Conservation (phyloP, 2,329 filamentous ascomycete species). For the Diaporthe amygdali region DNA sequence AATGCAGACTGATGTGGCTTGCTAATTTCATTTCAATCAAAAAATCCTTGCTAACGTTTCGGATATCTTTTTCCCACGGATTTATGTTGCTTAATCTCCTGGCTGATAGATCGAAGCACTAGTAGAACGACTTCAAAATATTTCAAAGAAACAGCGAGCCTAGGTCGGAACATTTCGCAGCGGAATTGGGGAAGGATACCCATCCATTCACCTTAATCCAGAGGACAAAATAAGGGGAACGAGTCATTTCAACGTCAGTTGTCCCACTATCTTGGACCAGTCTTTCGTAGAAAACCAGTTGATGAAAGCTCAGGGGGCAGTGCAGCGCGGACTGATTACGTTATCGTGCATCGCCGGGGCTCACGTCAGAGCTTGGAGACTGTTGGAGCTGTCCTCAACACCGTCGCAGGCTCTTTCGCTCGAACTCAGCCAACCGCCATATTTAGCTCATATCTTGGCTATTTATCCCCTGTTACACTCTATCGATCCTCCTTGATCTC, state of each 20-base stretch:
- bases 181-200: no score
- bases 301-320: not conserved
- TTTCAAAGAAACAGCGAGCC: no score
- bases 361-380: conserved; percentile 11
- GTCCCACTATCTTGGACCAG: not conserved
- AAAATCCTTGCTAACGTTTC: no score
- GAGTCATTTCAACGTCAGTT: conserved; percentile 3
- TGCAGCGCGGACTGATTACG: conserved; percentile 1
- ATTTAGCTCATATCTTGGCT: not conserved
- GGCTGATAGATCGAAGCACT: no score
- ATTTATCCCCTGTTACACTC: not conserved
- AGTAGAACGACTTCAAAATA: no score
- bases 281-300: not conserved
- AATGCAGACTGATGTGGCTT: not conserved
- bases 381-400: not conserved
- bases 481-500: not conserved
- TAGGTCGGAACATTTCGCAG: no score
- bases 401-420: not conserved
- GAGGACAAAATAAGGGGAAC: not conserved
- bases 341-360: conserved; percentile 10
- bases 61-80: no score
- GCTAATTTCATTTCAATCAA: not conserved
- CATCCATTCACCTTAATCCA: not conserved
- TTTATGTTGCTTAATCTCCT: no score
- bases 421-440: not conserved